Evolutionary conservation across 2,329 filamentous ascomycete genomes (phyloP).

Genomic region (Neobulgaria alba): DNA sequence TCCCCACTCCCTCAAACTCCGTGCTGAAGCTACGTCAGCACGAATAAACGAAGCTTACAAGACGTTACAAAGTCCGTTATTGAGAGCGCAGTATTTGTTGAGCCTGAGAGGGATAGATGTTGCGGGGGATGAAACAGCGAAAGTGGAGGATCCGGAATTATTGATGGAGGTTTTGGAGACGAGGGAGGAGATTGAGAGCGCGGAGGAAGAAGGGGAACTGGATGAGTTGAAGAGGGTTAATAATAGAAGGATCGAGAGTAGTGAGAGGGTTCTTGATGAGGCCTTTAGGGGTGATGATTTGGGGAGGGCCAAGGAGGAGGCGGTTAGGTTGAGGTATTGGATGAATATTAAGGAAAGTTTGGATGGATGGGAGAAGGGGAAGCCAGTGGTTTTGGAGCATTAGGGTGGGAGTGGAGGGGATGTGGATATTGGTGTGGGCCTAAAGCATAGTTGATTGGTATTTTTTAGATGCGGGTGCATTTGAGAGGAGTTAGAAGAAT

Average conservation of each 20-base stretch:
- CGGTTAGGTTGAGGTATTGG: conserved; percentile 80
- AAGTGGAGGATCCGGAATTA: conserved; percentile 58
- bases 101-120: conserved; percentile 65
- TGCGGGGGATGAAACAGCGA: conserved; percentile 66
- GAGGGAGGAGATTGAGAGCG: conserved; percentile 66
- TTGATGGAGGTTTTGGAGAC: conserved; percentile 75
- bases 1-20: conserved; percentile 41
- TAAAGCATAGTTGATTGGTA: not conserved
- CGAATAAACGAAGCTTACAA: conserved; percentile 88
- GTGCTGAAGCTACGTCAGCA: conserved; percentile 70
- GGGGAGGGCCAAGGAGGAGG: conserved; percentile 59
- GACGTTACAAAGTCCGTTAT: conserved; percentile 69
- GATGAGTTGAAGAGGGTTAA: conserved; percentile 54
- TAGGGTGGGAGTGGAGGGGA: conserved; percentile 16
- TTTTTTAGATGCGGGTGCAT: not conserved
- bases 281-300: conserved; percentile 61
- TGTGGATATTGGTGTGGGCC: not conserved
- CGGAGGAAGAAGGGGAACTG: conserved; percentile 57
- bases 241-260: conserved; percentile 53
- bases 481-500: not conserved
- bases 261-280: conserved; percentile 52
- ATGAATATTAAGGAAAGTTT: conserved; percentile 75
- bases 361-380: conserved; percentile 76
- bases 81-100: conserved; percentile 83
- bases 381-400: conserved; percentile 47